A percentile compares a stretch with the other conserved stretches of the same genome.
phyloP scores from a whole-genome alignment of 176 grass and related monocot genomes.

The Oryza coarctata region DNA sequence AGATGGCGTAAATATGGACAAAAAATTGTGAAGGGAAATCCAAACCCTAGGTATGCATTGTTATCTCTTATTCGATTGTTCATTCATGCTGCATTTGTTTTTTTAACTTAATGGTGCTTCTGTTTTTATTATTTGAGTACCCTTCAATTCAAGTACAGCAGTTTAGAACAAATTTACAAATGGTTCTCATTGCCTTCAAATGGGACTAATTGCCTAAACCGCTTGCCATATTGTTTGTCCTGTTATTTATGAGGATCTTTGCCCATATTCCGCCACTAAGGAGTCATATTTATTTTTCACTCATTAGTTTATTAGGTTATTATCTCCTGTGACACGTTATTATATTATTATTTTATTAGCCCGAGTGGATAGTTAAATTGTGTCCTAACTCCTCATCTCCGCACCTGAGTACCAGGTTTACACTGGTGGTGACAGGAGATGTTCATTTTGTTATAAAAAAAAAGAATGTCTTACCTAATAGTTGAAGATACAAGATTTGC shows the following conservation, averaged over 20 bases:
- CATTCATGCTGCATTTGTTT: neutral
- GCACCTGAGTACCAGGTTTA: conserved; percentile 1
- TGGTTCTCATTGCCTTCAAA: neutral
- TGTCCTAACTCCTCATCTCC: neutral
- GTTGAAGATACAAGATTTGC: neutral
- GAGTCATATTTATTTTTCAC: neutral
- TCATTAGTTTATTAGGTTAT: neutral
- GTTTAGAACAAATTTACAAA: neutral
- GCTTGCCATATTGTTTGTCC: neutral
- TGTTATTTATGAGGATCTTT: neutral
- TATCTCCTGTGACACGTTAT: neutral
- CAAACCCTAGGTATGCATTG: conserved; percentile 78
- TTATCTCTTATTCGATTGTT: neutral
- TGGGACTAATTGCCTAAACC: neutral
- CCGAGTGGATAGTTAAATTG: neutral
- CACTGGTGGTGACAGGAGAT: too few species aligned
- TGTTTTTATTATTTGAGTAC: neutral
- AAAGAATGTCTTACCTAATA: neutral
- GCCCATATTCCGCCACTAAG: neutral
- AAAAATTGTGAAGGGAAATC: conserved; percentile 97
- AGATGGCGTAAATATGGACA: conserved; percentile 99
- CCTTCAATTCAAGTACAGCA: neutral
- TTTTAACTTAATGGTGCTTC: neutral
- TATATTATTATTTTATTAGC: neutral
- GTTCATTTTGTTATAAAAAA: too few species aligned